phyloP scores from a whole-genome alignment of 2,329 filamentous ascomycete genomes.

The Stemphylium beticola region DNA sequence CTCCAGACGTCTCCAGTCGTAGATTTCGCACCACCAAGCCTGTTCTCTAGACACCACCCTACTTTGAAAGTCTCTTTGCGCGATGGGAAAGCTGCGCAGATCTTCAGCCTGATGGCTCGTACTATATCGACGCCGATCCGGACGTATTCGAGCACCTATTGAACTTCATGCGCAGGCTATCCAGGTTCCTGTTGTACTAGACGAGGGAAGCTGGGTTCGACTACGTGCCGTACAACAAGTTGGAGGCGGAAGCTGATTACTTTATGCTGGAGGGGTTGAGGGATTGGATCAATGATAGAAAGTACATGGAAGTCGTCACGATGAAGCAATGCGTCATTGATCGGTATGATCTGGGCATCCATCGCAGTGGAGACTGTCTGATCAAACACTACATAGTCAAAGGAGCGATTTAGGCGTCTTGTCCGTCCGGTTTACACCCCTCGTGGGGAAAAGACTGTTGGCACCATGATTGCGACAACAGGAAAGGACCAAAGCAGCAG shows the following conservation, averaged over 20 bases:
- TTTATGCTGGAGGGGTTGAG: conserved; percentile 36
- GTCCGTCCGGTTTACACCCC: no score
- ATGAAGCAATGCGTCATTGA: neutral
- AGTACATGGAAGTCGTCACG: conserved; percentile 10
- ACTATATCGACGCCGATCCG: conserved; percentile 48
- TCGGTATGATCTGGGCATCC: neutral
- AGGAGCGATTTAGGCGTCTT: neutral
- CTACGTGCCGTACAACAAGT: conserved; percentile 32
- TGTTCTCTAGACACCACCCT: conserved; percentile 2
- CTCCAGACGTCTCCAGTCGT: neutral
- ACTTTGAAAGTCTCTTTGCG: neutral
- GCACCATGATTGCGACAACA: no score
- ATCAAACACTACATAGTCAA: neutral
- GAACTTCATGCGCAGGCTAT: conserved; percentile 10
- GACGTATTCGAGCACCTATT: conserved; percentile 32
- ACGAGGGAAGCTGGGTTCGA: conserved; percentile 38
- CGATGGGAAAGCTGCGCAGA: conserved; percentile 2
- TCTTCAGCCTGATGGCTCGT: conserved; percentile 28
- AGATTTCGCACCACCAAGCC: neutral
- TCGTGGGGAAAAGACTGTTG: no score
- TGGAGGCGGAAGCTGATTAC: conserved; percentile 41
- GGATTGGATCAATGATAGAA: conserved; percentile 33
- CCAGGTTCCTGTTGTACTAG: conserved; percentile 37
- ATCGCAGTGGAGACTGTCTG: neutral
- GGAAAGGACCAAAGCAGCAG: no score